Conservation (phyloP, 352 stramenopile genomes). For the Nothophytophthora sp. region DNA sequence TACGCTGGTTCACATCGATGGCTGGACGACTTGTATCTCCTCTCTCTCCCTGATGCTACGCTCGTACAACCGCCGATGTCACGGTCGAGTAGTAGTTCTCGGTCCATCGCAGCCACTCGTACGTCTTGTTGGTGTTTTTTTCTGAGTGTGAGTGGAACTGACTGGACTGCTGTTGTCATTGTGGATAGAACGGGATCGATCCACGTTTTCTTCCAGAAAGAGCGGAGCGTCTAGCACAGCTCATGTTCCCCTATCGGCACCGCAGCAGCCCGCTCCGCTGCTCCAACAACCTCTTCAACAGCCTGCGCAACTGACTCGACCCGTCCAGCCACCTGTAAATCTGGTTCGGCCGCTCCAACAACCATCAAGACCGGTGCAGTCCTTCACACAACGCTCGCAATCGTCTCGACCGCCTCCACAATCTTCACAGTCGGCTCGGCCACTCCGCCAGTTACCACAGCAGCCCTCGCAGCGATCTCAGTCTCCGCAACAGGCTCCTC, state of each 20-base stretch:
- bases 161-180: constrained; percentile 3
- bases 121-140: constrained; percentile 4
- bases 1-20: constrained; percentile 61
- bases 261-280: constrained; percentile 3
- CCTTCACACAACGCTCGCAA: too few species aligned
- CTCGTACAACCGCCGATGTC: constrained; percentile 16
- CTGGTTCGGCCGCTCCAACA: background rate
- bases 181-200: constrained; percentile 16
- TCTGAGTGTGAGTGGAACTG: constrained; percentile 1
- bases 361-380: too few species aligned
- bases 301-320: constrained; percentile 1
- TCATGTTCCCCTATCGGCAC: constrained; percentile 26
- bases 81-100: constrained; percentile 15
- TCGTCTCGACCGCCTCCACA: too few species aligned
- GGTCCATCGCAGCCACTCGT: constrained; percentile 21
- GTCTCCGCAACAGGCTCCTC: background rate
- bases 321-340: background rate
- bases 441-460: constrained; percentile 6
- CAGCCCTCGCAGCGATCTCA: constrained; percentile 6
- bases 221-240: background rate
- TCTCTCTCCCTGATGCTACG: constrained; percentile 30
- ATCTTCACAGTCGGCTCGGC: constrained; percentile 2
- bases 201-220: constrained; percentile 7
- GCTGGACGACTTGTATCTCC: constrained; percentile 66
- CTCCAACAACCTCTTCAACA: background rate